Evolutionary conservation across 202 grass and related monocot genomes (phyloP).

Genomic region (Bolboschoenoplectus hybrid): DNA sequence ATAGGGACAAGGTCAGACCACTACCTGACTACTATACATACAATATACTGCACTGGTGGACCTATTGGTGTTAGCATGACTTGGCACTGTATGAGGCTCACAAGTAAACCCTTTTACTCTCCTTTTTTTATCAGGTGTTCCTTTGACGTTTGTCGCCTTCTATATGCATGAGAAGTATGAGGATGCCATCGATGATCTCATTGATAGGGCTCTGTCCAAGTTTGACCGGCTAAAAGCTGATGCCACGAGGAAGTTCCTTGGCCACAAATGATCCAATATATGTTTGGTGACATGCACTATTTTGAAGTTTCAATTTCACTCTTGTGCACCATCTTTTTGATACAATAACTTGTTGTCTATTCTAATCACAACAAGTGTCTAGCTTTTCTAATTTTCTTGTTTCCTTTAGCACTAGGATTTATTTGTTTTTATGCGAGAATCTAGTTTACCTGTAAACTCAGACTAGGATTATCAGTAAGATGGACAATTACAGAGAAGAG

Average conservation of each 20-base stretch:
- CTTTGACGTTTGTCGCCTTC: slow-evolving; percentile 67
- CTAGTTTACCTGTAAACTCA: slow-evolving; percentile 12
- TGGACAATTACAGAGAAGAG: neutral
- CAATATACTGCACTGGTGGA: neutral
- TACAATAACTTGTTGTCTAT: neutral
- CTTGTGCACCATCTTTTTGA: slow-evolving; percentile 17
- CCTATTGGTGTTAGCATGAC: neutral
- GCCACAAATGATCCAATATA: slow-evolving; percentile 34
- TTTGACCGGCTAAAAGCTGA: slow-evolving; percentile 34
- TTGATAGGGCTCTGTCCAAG: slow-evolving; percentile 45
- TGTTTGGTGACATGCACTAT: neutral
- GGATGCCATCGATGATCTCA: slow-evolving; percentile 63
- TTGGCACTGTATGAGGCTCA: neutral
- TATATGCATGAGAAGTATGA: slow-evolving; percentile 89
- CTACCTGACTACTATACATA: neutral
- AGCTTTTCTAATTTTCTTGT: slow-evolving; percentile 2
- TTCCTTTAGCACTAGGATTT: neutral
- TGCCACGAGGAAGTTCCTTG: slow-evolving; percentile 12
- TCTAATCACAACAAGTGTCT: neutral
- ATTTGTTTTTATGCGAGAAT: slow-evolving; percentile 1
- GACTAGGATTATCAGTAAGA: slow-evolving; percentile 25
- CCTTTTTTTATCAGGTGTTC: slow-evolving; percentile 55
- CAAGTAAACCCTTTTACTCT: slow-evolving; percentile 23
- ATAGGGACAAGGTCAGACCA: neutral
- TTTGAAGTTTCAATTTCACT: slow-evolving; percentile 19